Evolutionary conservation across 148 eudicot species (phyloP), one percentile per base, ranked within the genome.

Genomic region (Heliosperma pusillum): DNA sequence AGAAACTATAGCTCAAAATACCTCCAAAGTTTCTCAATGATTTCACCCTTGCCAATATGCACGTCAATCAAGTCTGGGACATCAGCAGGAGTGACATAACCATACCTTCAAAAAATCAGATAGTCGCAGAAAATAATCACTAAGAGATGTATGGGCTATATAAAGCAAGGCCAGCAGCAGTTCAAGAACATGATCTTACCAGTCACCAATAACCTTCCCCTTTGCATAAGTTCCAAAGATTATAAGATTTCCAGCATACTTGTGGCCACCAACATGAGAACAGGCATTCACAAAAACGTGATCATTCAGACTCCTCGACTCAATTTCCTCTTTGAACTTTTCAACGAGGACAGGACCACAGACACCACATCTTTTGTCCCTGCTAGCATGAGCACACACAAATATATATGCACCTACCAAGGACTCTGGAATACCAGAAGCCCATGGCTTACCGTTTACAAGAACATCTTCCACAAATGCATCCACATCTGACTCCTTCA

Each of bases 211-310:
- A 66, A 89, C 81, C 80, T 94, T 92, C 70, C 92, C 96, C 63
- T 92, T 87, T 10, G 84, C 50, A 83, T 83, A 82, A 16, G 93
- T 88, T 78, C 92, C 88, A 75, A 88, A 94, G 52, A 89, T 92
- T 26, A 94, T 92, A 58, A 92, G 72, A 79, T 94, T 94, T 29
- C 98, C 98, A 69, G 98, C 98, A 82, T 94, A 94, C 84, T 94
- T 94, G 80, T 94, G 98, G 13, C 98, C 98, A 62, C 98, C 98
- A 62, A 94, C 77, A 78, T 94, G 98, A 11, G 98, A 94, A 79
- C 97, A 94, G 76, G 93, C 89, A 82, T 84, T 88, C 79, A 94
- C 96, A 76, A 81, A 85, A 50, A 92, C 89, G 61, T 85, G 87
- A 33, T 90, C 84, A 55, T 83, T 78, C 83, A 90, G 81, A 57